Percentiles rank a stretch among this genome's conserved stretches.
Conservation (phyloP, 176 grass and related monocot genomes). For the Cenchrus purpureus region DNA sequence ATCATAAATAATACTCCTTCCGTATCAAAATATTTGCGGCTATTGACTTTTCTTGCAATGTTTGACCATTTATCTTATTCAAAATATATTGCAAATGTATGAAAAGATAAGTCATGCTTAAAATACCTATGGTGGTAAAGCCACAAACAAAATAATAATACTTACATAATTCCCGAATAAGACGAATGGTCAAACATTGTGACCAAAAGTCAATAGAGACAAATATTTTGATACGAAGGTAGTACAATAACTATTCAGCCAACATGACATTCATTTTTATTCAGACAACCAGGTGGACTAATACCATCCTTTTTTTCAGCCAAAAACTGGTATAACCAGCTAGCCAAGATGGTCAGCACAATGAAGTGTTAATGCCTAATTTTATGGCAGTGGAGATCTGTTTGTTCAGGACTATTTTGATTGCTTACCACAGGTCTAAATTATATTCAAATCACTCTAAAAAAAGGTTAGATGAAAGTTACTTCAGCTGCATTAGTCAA, state of each 20-base stretch:
- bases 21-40: no score
- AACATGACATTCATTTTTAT: neutral
- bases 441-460: conserved; percentile 5
- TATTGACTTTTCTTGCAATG: no score
- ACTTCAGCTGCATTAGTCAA: conserved; percentile 6
- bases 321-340: neutral
- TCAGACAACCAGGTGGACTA: conserved; percentile 17
- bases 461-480: conserved; percentile 33
- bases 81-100: no score
- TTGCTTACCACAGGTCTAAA: neutral
- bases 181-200: no score
- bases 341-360: neutral
- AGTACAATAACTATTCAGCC: neutral
- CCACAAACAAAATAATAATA: no score
- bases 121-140: no score
- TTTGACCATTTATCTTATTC: no score
- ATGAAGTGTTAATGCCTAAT: neutral
- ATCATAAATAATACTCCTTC: neutral
- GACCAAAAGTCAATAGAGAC: no score
- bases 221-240: no score
- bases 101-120: no score
- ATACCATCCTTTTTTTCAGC: neutral
- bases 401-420: neutral
- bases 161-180: no score
- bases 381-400: neutral